phyloP scores from a whole-genome alignment of 345 rosid species.

The Heritiera littoralis region DNA sequence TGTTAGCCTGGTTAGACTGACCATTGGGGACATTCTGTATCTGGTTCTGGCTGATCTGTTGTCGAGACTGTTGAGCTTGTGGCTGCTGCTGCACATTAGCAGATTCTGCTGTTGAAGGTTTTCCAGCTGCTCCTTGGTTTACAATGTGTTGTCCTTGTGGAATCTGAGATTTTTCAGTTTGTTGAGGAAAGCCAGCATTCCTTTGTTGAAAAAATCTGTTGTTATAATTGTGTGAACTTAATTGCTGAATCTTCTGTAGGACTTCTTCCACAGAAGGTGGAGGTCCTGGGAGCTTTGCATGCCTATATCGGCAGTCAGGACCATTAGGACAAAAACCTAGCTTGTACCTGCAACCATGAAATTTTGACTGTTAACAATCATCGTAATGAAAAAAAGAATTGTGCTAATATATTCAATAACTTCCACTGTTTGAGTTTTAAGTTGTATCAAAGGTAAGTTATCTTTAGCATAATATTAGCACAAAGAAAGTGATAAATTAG shows the following conservation, averaged over 20 bases:
- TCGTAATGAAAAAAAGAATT: not conserved
- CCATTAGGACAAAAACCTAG: slow-evolving; percentile 99
- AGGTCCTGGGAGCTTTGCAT: slow-evolving; percentile 91
- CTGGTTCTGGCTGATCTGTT: slow-evolving; percentile 64
- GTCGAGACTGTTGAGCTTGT: slow-evolving; percentile 69
- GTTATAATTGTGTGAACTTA: slow-evolving; percentile 65
- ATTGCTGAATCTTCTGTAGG: slow-evolving; percentile 92
- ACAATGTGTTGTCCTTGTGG: slow-evolving; percentile 45
- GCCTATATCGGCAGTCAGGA: slow-evolving; percentile 94
- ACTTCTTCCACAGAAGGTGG: slow-evolving; percentile 96
- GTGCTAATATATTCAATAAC: not conserved
- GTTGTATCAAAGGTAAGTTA: not conserved
- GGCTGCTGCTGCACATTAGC: slow-evolving; percentile 56
- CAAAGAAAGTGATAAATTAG: not conserved
- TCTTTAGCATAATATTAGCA: not conserved
- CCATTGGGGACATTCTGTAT: slow-evolving; percentile 57
- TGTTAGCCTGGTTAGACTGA: slow-evolving; percentile 63
- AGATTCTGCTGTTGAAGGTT: slow-evolving; percentile 48
- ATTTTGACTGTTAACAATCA: not conserved
- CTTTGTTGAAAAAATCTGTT: slow-evolving; percentile 76
- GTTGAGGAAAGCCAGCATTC: slow-evolving; percentile 54
- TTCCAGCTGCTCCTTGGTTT: slow-evolving; percentile 48
- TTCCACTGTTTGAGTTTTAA: not conserved
- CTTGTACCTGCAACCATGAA: slow-evolving; percentile 70
- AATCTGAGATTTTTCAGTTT: slow-evolving; percentile 61